Evolutionary conservation across 2,329 filamentous ascomycete genomes (phyloP), one percentile per base, ranked within the genome.

Genomic region (Neofusicoccum umdonicola): DNA sequence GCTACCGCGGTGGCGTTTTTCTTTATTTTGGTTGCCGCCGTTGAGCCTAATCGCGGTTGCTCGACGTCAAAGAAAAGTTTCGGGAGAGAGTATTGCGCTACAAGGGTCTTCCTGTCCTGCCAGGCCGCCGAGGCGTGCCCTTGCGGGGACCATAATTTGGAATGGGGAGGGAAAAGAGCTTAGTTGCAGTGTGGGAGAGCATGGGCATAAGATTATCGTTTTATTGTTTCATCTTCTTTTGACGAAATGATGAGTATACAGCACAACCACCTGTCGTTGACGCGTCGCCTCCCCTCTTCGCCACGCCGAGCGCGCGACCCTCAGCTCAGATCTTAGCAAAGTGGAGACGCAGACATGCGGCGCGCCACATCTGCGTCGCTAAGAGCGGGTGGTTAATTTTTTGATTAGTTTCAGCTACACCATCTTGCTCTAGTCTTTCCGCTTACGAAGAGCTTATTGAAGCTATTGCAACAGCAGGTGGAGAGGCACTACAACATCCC

Each of bases 61-160:
- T 47, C 56, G 56, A 47, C 56, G 56, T 60, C 56, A 9, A 60
- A 44, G 27, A 17, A 60, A 60, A 47, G 56, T 60, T 60, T 60
- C 56, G 42, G 42, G 44, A 22, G 27, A 60, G 42, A 45, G 42
- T 15, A 47, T 60, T 60, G 27, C 31, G 12, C 56, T 48, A 15
- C 56, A 60, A 44, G 56, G 56, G 42, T 60, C 7, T 48, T 47
- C 41, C 56, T 45, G 39, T 34, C 39, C 12, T 15, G 27, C 27
- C 27, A 31, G 45, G 39, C 13, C 31, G 27, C 42, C 27, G 56
- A 37, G 41, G 22, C 19, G 37, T 15, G 56, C 35, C 56, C 56
- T 17, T 37, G 56, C 56, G 54, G 41, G 19, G 11, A 7, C 47
- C 56, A 45, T 42, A 60, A 47, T 47, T 47, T 60, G 56, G 56